phyloP scores from a whole-genome alignment of 768 basidiomycete genomes.

The Gloeopeniophorella convolvens region DNA sequence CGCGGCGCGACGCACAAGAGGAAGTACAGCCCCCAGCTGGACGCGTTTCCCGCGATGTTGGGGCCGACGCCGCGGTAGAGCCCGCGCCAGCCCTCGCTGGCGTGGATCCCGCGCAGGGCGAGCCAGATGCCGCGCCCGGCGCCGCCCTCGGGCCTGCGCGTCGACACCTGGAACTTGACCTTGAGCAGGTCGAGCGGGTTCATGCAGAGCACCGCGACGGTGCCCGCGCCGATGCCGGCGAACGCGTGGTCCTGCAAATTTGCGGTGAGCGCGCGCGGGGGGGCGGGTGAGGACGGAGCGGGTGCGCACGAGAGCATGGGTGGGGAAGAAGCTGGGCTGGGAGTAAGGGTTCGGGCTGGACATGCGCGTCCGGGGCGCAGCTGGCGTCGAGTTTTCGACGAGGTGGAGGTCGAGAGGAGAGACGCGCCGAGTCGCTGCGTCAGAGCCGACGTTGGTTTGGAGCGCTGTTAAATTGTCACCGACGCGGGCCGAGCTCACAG shows the following conservation, averaged over 20 bases:
- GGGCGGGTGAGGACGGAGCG: neutral
- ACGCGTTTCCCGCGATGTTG: constrained; percentile 91
- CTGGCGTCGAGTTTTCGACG: too few species aligned
- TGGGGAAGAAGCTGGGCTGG: constrained; percentile 24
- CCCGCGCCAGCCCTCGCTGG: constrained; percentile 71
- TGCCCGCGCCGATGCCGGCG: constrained; percentile 89
- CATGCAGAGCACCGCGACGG: constrained; percentile 90
- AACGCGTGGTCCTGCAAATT: constrained; percentile 83
- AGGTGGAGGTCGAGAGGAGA: too few species aligned
- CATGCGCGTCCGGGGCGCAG: constrained; percentile 1
- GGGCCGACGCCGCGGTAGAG: constrained; percentile 86
- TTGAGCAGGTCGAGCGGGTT: constrained; percentile 96
- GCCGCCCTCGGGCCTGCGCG: constrained; percentile 50
- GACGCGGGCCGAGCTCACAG: too few species aligned
- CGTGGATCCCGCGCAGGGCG: constrained; percentile 67
- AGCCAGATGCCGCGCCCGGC: constrained; percentile 71
- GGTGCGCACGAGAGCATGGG: constrained; percentile 27
- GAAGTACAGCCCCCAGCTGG: constrained; percentile 98
- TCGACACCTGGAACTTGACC: constrained; percentile 87
- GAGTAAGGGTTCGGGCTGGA: constrained; percentile 7
- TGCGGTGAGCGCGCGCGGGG: neutral
- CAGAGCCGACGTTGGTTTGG: too few species aligned
- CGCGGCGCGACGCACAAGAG: constrained; percentile 65
- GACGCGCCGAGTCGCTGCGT: too few species aligned
- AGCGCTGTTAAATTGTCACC: too few species aligned